Percentiles rank a stretch among this genome's conserved stretches.
phyloP scores from a whole-genome alignment of 805 yeast genomes.

The Metschnikowia peoriensis region DNA sequence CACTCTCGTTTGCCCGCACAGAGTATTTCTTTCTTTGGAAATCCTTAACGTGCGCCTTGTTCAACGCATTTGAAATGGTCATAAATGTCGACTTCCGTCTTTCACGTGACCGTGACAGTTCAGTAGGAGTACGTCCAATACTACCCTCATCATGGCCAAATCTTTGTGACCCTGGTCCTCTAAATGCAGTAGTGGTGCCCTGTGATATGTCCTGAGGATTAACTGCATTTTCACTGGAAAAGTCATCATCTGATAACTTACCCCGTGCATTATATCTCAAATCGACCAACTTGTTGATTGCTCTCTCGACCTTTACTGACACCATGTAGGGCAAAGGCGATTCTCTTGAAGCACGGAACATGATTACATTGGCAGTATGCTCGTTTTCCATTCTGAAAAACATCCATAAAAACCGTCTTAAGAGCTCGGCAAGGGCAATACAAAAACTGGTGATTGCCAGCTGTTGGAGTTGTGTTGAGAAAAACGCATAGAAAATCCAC shows the following conservation, averaged over 20 bases:
- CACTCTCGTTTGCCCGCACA: slow-evolving; percentile 27
- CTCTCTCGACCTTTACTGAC: slow-evolving; percentile 31
- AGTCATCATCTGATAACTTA: slow-evolving; percentile 11
- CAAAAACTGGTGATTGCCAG: slow-evolving; percentile 83
- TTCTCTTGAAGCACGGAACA: slow-evolving; percentile 86
- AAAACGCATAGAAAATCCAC: slow-evolving; percentile 88
- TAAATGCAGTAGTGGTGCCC: slow-evolving; percentile 3
- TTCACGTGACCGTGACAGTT: slow-evolving; percentile 5
- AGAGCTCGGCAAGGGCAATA: slow-evolving; percentile 76
- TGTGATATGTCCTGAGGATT: slow-evolving; percentile 2
- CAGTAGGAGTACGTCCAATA: slow-evolving; percentile 7
- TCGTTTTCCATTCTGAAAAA: slow-evolving; percentile 94
- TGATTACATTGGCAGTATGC: slow-evolving; percentile 84
- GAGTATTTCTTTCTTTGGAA: slow-evolving; percentile 63
- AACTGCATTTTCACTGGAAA: slow-evolving; percentile 1
- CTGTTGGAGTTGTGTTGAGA: slow-evolving; percentile 75
- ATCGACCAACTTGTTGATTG: slow-evolving; percentile 36
- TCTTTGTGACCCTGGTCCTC: background rate
- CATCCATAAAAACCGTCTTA: slow-evolving; percentile 87
- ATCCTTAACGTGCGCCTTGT: slow-evolving; percentile 80
- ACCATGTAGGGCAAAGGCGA: slow-evolving; percentile 77
- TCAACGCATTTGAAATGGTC: slow-evolving; percentile 53
- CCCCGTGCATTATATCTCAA: slow-evolving; percentile 25
- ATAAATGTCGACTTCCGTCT: slow-evolving; percentile 37
- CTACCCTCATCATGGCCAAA: background rate